Base-by-base conservation (phyloP, 208 protist genomes). In the Leishmania guyanensis region DNA sequence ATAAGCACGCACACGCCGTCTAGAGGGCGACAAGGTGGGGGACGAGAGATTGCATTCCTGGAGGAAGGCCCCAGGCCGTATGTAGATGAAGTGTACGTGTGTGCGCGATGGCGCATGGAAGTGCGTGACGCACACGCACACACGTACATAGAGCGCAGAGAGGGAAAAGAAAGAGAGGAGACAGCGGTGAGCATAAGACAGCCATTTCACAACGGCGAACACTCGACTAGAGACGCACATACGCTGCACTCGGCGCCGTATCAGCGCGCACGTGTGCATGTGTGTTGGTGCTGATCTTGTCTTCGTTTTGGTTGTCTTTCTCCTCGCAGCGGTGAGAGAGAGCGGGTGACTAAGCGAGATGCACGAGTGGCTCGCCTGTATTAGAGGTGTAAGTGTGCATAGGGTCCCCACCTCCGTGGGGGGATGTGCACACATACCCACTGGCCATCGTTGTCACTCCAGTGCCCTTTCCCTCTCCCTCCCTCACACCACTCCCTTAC, bases 401-500 rank as follows among this genome's bases (percentile, higher is more conserved):
- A 26, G 26, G 16, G 26, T 51, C 26, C 9, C 48, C 46, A 53
- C 46, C 14, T 71, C 16, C 8, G 22, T 22, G 29, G 8, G 60
- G 26, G 8, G 60, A 65, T 6, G 29, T 65, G 20, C 9, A n/a
- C 43, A 4, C 66, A 50, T 17, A 20, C 12, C 14, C n/a, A 22
- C 26, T 33, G 29, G 29, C 10, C 62, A 39, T 14, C 29, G 14
- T 56, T 64, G 53, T 6, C 36, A 20, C 10, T 29, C 29, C 20
- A 5, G 17, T 9, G 20, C 16, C 36, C 33, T 46, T 5, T 5
- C 51, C 53, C 54, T 9, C 5, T 20, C 10, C n/a, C 74, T 65
- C 74, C 6, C 76, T 6, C 50, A 48, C 33, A 62, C 16, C 17
- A 29, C n/a, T 56, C 43, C 10, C 43, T 77, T 87, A 97, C 74